Percentiles rank a stretch among this genome's conserved stretches.
Evolutionary conservation across 2,329 filamentous ascomycete species (phyloP).

Genomic region (Graphilbum fragrans): DNA sequence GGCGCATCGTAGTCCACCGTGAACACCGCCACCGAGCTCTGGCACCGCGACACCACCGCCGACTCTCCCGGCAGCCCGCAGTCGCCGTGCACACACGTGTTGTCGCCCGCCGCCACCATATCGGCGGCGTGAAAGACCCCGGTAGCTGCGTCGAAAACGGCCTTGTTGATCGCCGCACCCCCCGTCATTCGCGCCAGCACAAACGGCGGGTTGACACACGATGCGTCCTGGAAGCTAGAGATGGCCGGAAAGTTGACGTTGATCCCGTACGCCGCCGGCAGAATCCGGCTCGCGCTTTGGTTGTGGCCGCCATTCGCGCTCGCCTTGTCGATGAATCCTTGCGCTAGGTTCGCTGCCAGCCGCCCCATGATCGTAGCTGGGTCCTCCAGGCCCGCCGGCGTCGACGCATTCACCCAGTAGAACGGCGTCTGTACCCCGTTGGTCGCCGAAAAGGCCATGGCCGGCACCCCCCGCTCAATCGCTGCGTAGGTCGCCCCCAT

Average conservation of each 20-base stretch:
- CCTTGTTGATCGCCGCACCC: slow-evolving; percentile 6
- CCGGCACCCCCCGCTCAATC: slow-evolving; percentile 34
- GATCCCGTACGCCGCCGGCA: slow-evolving; percentile 14
- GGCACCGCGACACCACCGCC: slow-evolving; percentile 7
- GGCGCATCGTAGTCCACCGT: slow-evolving; percentile 11
- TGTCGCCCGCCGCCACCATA: slow-evolving; percentile 1
- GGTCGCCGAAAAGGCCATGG: slow-evolving; percentile 33
- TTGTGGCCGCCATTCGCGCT: too few relatives aligned
- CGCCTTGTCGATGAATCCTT: slow-evolving; percentile 12
- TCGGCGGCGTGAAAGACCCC: slow-evolving; percentile 9
- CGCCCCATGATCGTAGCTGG: slow-evolving; percentile 11
- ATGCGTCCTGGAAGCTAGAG: slow-evolving; percentile 7
- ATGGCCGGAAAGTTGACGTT: slow-evolving; percentile 14
- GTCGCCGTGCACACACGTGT: slow-evolving; percentile 9
- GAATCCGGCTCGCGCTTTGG: slow-evolving; percentile 6
- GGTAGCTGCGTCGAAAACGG: slow-evolving; percentile 8
- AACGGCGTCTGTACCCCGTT: slow-evolving; percentile 28
- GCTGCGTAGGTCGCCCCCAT: slow-evolving; percentile 38
- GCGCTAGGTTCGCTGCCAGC: slow-evolving; percentile 10
- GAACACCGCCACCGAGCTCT: slow-evolving; percentile 11
- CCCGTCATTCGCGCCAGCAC: slow-evolving; percentile 9
- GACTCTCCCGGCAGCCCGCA: slow-evolving; percentile 8
- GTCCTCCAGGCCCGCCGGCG: slow-evolving; percentile 10
- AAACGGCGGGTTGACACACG: slow-evolving; percentile 13
- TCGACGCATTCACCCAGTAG: slow-evolving; percentile 22